Evolutionary conservation across 352 stramenopile species (phyloP).

Genomic region (Globisporangium irregulare): DNA sequence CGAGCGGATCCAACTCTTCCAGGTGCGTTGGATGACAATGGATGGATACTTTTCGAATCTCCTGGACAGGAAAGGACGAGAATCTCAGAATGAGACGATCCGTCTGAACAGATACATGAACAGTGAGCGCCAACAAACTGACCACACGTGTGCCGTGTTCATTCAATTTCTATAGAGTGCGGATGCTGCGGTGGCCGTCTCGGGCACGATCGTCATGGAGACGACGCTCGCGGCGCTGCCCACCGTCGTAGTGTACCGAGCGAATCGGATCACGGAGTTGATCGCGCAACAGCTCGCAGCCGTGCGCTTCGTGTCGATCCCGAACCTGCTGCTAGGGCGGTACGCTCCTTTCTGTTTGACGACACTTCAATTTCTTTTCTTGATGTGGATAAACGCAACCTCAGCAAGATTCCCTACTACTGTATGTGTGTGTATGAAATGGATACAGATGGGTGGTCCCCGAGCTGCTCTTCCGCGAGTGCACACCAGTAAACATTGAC

Average conservation of each 20-base stretch:
- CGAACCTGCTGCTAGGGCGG: constrained; percentile 63
- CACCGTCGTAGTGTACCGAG: constrained; percentile 71
- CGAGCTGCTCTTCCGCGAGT: constrained; percentile 66
- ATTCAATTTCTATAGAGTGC: constrained; percentile 21
- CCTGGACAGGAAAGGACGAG: neutral
- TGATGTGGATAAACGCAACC: neutral
- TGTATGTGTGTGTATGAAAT: neutral
- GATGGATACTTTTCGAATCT: neutral
- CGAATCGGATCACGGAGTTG: constrained; percentile 58
- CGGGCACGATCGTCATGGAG: constrained; percentile 70
- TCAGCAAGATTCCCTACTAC: neutral
- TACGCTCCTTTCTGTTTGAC: constrained; percentile 14
- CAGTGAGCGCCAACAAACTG: neutral
- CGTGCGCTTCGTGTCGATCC: constrained; percentile 73
- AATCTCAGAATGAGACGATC: neutral
- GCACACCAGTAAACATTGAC: constrained; percentile 41
- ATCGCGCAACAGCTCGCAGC: constrained; percentile 47
- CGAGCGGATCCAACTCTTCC: constrained; percentile 27
- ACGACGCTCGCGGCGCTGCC: constrained; percentile 48
- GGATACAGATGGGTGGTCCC: constrained; percentile 41
- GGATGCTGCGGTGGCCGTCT: constrained; percentile 59
- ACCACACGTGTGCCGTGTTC: neutral
- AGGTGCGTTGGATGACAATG: constrained; percentile 17
- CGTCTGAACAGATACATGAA: neutral
- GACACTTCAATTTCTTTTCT: neutral